Base-by-base conservation (phyloP, 2,329 filamentous ascomycete species). In the Annulohypoxylon truncatum region DNA sequence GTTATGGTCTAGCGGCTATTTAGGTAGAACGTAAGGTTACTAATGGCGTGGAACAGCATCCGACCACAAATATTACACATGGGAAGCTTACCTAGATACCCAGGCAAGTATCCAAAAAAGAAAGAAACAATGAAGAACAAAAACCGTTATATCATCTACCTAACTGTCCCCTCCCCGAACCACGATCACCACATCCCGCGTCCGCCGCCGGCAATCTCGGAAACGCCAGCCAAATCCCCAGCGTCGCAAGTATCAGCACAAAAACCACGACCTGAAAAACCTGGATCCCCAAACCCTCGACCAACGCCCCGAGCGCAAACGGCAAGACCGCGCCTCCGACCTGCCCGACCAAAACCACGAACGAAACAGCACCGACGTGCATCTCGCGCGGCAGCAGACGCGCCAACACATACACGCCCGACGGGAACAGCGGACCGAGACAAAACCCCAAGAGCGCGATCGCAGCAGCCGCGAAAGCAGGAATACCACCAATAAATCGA, bases 341-440 rank as follows among this genome's bases (percentile, higher is more conserved):
- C 65, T 83, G 80, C 1, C 82, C 82, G 1, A 83, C 63, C 2
- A 80, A 78, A 1, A 80, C 78, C 1, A 81, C 81, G 28, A 82
- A 81, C 0, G 80, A 80, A 4, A 84, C 80, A 1, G 79, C 81
- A 2, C 71, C 72, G 12, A 84, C 76, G 35, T 83, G 81, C 2
- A 82, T 38, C n/a, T 79, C 74, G 10, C 64, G 68, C 8, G 80
- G 80, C 4, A 83, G 66, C 15, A 80, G 66, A 1, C 73, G 67
- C 1, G 79, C 77, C 18, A 82, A 44, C 7, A 79, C 73, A 3
- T 81, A 75, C 13, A 82, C 74, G 1, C 78, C 80, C 5, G 79
- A 81, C 1, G 81, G 80, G 47, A 81, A 82, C 12, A 82, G 54
- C 0, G 81, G 81, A 1, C 81, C 81, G 48, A 81, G 75, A 15